Evolutionary conservation across 345 rosid genomes (phyloP).

Genomic region (Melaleuca quinquenervia): DNA sequence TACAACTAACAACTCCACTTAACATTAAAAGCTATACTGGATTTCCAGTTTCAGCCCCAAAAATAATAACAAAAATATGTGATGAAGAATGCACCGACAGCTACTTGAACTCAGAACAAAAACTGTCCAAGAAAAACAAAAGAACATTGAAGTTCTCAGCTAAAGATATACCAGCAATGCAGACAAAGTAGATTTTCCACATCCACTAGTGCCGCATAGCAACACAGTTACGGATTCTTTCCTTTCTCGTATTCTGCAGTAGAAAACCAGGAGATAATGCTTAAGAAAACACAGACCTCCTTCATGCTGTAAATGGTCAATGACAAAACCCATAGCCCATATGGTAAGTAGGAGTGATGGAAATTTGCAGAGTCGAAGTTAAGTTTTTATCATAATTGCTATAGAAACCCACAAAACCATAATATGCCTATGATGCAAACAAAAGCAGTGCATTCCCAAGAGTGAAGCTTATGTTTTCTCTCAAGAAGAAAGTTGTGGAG

Average conservation of each 20-base stretch:
- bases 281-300: not conserved
- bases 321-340: not conserved
- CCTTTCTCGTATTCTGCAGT: conserved; percentile 91
- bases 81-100: not conserved
- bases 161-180: conserved; percentile 72
- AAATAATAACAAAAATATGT: not conserved
- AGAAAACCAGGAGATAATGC: conserved; percentile 7
- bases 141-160: conserved; percentile 1
- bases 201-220: conserved; percentile 98
- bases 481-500: not conserved
- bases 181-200: conserved; percentile 99
- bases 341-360: not conserved
- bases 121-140: not conserved
- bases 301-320: not conserved
- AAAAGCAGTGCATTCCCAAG: not conserved
- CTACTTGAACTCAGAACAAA: not conserved
- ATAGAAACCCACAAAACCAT: not conserved
- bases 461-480: not conserved
- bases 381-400: not conserved
- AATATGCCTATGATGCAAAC: not conserved
- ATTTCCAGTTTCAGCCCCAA: not conserved
- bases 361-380: not conserved
- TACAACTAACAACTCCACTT: not conserved
- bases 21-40: not conserved
- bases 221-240: conserved; percentile 95